Evolutionary conservation across 2,329 filamentous ascomycete species (phyloP).

Genomic region (Pyricularia sp.): DNA sequence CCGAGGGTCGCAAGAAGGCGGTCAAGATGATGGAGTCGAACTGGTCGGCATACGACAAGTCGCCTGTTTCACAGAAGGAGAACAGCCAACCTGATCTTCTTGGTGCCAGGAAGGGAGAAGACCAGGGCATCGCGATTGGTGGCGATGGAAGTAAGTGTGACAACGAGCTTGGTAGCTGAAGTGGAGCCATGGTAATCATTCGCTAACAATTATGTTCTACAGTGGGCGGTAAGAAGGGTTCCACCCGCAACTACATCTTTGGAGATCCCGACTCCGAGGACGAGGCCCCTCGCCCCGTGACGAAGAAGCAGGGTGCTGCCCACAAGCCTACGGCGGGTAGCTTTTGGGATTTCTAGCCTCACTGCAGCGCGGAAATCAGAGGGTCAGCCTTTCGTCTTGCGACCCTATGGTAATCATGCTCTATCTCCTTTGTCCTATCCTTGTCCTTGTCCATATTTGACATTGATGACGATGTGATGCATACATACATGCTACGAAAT

Average conservation of each 20-base stretch:
- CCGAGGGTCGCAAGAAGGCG: slow-evolving; percentile 52
- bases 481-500: not conserved
- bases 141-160: slow-evolving; percentile 36
- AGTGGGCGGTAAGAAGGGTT: slow-evolving; percentile 48
- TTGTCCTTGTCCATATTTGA: not conserved
- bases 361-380: slow-evolving; percentile 1
- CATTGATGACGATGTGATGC: slow-evolving; percentile 1
- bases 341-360: slow-evolving; percentile 34
- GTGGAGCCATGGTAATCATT: not conserved
- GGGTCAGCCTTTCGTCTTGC: not conserved
- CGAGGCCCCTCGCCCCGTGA: slow-evolving; percentile 18
- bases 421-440: slow-evolving; percentile 1
- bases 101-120: slow-evolving; percentile 7
- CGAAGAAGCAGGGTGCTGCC: slow-evolving; percentile 24
- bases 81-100: slow-evolving; percentile 26
- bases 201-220: slow-evolving; percentile 19
- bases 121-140: slow-evolving; percentile 32
- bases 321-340: slow-evolving; percentile 18
- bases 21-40: slow-evolving; percentile 61
- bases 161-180: no score
- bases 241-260: slow-evolving; percentile 44
- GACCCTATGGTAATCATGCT: not conserved
- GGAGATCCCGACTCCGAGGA: slow-evolving; percentile 35
- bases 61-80: slow-evolving; percentile 38
- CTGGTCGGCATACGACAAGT: slow-evolving; percentile 43